phyloP scores from a whole-genome alignment of 1,284 basidiomycete genomes.

The Moniliophthora roreri region DNA sequence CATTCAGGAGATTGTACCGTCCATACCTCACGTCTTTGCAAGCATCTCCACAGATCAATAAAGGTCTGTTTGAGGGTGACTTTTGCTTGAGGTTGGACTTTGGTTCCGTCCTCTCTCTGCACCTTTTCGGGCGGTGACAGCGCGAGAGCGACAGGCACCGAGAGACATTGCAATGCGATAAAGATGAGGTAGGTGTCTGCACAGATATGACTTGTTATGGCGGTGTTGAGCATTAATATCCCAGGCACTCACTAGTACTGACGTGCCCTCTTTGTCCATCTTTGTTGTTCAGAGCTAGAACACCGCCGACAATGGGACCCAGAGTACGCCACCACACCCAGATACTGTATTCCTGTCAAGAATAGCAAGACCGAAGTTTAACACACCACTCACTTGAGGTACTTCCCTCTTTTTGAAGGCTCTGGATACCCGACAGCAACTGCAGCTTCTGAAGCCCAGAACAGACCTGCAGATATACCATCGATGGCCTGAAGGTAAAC shows the following conservation, averaged over 20 bases:
- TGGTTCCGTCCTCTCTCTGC: constrained; percentile 9
- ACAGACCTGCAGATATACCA: constrained; percentile 13
- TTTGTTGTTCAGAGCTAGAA: constrained; percentile 10
- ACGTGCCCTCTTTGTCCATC: constrained; percentile 7
- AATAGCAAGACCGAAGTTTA: background rate
- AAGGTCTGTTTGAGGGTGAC: constrained; percentile 6
- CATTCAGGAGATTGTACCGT: background rate
- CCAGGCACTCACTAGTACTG: constrained; percentile 5
- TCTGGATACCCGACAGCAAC: constrained; percentile 15
- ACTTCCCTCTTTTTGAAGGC: constrained; percentile 10
- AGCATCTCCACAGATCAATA: constrained; percentile 2
- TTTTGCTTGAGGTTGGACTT: constrained; percentile 8
- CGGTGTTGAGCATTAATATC: background rate
- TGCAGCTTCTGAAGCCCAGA: constrained; percentile 12
- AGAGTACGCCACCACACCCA: constrained; percentile 14
- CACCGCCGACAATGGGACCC: constrained; percentile 11
- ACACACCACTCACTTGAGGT: constrained; percentile 8
- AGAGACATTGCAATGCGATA: constrained; percentile 13
- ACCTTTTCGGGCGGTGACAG: constrained; percentile 12
- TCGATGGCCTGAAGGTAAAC: constrained; percentile 5
- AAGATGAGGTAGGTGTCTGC: constrained; percentile 10
- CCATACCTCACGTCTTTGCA: constrained; percentile 8
- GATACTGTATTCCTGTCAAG: background rate
- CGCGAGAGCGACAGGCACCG: constrained; percentile 8
- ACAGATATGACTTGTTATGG: background rate